A percentile compares a stretch with the other conserved stretches of the same genome.
phyloP scores from a whole-genome alignment of 2,329 filamentous ascomycete species.

The Colletotrichum sp. region DNA sequence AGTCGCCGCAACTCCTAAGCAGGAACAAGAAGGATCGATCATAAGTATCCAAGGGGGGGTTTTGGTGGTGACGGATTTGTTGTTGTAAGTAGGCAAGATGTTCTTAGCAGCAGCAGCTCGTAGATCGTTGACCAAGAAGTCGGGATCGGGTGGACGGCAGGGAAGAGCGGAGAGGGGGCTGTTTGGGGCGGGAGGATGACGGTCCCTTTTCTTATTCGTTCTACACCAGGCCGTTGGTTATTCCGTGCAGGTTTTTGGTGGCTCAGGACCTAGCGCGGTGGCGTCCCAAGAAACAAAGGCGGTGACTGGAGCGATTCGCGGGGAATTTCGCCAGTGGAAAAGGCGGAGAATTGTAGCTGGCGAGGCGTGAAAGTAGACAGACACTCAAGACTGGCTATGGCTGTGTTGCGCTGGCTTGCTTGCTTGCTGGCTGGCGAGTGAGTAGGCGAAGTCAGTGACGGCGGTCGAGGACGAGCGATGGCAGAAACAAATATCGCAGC shows the following conservation, averaged over 20 bases:
- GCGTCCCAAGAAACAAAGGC: constrained; percentile 25
- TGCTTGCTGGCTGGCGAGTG: background rate
- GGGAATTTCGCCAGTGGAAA: constrained; percentile 17
- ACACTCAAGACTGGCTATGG: constrained; percentile 1
- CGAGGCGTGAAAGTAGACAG: constrained; percentile 12
- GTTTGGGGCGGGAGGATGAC: constrained; percentile 15
- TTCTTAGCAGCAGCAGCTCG: background rate
- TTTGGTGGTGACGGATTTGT: background rate
- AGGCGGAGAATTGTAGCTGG: constrained; percentile 6
- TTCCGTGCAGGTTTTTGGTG: constrained; percentile 20
- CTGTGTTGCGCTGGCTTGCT: background rate
- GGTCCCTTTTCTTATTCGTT: constrained; percentile 20
- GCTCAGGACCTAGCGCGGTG: constrained; percentile 23
- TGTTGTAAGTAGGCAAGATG: background rate
- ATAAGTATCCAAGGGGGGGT: background rate
- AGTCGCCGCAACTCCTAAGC: constrained; percentile 3
- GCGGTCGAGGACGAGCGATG: constrained; percentile 4
- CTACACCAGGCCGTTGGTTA: constrained; percentile 21
- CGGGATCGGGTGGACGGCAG: constrained; percentile 9
- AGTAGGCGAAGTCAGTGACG: constrained; percentile 9
- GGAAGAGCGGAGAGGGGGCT: background rate
- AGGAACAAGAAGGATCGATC: background rate
- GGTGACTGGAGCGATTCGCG: constrained; percentile 25
- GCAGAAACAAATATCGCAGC: constrained; percentile 13
- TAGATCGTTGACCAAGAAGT: constrained; percentile 13